Evolutionary conservation across 371 early-diverging fungal species (phyloP).

Genomic region (Choanephora cucurbitarum): DNA sequence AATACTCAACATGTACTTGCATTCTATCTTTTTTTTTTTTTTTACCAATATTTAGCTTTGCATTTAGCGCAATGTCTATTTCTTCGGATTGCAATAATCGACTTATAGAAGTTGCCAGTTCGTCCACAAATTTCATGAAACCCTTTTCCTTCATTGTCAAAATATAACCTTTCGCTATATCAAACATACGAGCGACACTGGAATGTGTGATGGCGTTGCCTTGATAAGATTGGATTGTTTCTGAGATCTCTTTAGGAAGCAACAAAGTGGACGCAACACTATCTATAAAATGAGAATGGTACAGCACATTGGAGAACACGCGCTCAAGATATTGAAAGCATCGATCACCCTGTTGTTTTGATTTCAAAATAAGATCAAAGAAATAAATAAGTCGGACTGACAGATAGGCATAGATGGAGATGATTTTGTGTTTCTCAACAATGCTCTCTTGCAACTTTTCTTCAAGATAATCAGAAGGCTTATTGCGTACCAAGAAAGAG

Average conservation of each 20-base stretch:
- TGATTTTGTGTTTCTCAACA: slow-evolving; percentile 15
- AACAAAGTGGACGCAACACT: slow-evolving; percentile 25
- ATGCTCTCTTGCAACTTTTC: slow-evolving; percentile 6
- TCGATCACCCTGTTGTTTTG: not conserved
- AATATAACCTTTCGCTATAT: slow-evolving; percentile 17
- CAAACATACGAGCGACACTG: slow-evolving; percentile 12
- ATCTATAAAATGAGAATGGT: slow-evolving; percentile 10
- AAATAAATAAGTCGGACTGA: slow-evolving; percentile 25
- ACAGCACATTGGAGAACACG: slow-evolving; percentile 2
- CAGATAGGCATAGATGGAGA: slow-evolving; percentile 25
- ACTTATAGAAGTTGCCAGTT: slow-evolving; percentile 14
- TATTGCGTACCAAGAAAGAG: slow-evolving; percentile 17
- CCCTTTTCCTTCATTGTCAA: slow-evolving; percentile 13
- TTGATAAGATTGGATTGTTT: slow-evolving; percentile 28
- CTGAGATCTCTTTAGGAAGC: slow-evolving; percentile 30
- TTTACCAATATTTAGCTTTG: slow-evolving; percentile 36
- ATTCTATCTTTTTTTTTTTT: not conserved
- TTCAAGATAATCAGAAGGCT: slow-evolving; percentile 7
- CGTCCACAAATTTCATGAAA: slow-evolving; percentile 7
- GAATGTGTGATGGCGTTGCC: slow-evolving; percentile 23
- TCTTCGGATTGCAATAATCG: slow-evolving; percentile 10
- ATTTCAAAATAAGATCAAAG: slow-evolving; percentile 16
- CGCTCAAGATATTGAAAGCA: slow-evolving; percentile 10
- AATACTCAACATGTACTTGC: no score
- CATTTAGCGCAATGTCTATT: slow-evolving; percentile 34